phyloP scores from a whole-genome alignment of 1,284 basidiomycete species.

The Wolfiporia cocos region DNA sequence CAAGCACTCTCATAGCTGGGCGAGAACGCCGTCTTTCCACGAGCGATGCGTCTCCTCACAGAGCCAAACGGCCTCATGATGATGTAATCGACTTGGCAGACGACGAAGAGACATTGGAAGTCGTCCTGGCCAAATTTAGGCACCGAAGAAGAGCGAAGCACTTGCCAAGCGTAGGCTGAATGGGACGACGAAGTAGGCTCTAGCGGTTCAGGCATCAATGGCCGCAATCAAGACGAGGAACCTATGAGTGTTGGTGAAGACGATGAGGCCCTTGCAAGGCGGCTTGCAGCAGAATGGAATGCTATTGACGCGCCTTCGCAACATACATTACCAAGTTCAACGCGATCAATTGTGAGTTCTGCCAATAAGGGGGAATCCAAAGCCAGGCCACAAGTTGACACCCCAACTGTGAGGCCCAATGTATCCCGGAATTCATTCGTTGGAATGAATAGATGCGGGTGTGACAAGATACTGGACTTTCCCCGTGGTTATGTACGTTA shows the following conservation, averaged over 20 bases:
- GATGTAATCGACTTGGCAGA: slow-evolving; percentile 22
- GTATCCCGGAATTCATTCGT: slow-evolving; percentile 12
- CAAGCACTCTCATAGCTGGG: slow-evolving; percentile 15
- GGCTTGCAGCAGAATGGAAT: slow-evolving; percentile 34
- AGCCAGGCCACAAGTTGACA: neutral
- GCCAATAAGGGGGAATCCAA: too few species aligned
- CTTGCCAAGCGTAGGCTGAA: slow-evolving; percentile 32
- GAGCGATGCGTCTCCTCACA: slow-evolving; percentile 2
- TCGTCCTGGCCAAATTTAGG: slow-evolving; percentile 34
- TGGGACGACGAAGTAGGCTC: slow-evolving; percentile 14
- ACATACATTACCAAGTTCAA: too few species aligned
- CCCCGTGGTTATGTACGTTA: slow-evolving; percentile 16
- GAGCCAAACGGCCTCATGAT: slow-evolving; percentile 12
- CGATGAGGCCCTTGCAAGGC: slow-evolving; percentile 33
- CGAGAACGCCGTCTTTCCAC: slow-evolving; percentile 13
- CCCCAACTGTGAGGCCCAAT: slow-evolving; percentile 8
- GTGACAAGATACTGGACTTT: slow-evolving; percentile 10
- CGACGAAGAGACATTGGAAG: slow-evolving; percentile 34
- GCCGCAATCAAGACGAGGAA: slow-evolving; percentile 5
- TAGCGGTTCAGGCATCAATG: slow-evolving; percentile 2
- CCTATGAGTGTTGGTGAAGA: slow-evolving; percentile 19
- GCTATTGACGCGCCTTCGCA: slow-evolving; percentile 13
- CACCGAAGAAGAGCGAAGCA: slow-evolving; percentile 38
- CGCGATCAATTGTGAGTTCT: too few species aligned
- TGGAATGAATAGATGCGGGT: slow-evolving; percentile 11